phyloP scores from a whole-genome alignment of 345 rosid genomes.

The Xanthoceras sorbifolium region DNA sequence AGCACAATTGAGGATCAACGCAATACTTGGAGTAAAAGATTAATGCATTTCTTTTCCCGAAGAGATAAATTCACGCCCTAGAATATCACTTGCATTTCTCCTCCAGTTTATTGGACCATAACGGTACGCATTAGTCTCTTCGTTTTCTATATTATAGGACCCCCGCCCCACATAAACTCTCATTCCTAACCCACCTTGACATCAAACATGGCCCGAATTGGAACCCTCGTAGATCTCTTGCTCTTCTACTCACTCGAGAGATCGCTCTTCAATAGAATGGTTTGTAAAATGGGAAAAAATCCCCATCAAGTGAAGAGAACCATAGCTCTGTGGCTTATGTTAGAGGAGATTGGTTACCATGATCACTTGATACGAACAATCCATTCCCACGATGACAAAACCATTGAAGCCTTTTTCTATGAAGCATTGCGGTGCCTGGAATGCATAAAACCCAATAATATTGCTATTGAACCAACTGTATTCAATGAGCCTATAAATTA shows the following conservation, averaged over 20 bases:
- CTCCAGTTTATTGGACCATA: too few species aligned
- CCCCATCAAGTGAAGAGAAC: slow-evolving; percentile 27
- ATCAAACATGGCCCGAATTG: slow-evolving; percentile 25
- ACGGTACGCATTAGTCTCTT: background rate
- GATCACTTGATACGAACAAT: slow-evolving; percentile 28
- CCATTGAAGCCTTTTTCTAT: slow-evolving; percentile 26
- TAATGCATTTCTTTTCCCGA: slow-evolving; percentile 17
- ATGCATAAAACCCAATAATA: slow-evolving; percentile 16
- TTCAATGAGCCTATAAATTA: slow-evolving; percentile 26
- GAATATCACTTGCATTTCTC: background rate
- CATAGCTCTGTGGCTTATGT: slow-evolving; percentile 35
- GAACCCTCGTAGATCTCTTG: slow-evolving; percentile 34
- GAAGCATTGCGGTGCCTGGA: slow-evolving; percentile 30
- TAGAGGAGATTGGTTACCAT: slow-evolving; percentile 36
- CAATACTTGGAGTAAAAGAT: background rate
- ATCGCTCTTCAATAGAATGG: slow-evolving; percentile 37
- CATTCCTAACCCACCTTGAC: background rate
- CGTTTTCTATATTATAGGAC: background rate
- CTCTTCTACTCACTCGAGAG: slow-evolving; percentile 39
- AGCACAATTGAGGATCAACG: background rate
- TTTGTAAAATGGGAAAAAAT: slow-evolving; percentile 19
- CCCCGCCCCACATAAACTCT: background rate
- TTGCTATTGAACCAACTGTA: background rate
- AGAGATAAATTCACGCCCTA: background rate
- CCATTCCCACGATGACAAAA: slow-evolving; percentile 23